A percentile compares a stretch with the other conserved stretches of the same genome.
Conservation (phyloP, 2,329 filamentous ascomycete species). For the Neonectria coccinea region DNA sequence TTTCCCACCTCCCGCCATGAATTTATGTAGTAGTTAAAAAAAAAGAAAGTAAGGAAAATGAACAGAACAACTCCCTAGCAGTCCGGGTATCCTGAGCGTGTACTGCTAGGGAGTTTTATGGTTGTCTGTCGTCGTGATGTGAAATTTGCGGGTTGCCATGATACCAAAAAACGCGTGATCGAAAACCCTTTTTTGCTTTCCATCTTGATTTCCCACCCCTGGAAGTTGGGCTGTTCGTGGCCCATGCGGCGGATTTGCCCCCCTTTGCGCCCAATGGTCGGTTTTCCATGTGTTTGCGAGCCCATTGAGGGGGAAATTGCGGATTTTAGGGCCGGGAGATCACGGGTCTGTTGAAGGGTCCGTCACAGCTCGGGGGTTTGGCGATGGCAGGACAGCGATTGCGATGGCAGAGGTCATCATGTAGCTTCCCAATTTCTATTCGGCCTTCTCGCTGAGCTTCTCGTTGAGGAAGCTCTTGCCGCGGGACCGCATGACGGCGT, state of each 20-base stretch:
- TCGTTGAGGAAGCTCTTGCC: constrained; percentile 51
- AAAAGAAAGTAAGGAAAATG: background rate
- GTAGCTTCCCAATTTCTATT: constrained; percentile 33
- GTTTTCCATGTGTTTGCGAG: background rate
- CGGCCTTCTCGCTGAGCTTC: constrained; percentile 53
- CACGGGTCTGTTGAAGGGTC: background rate
- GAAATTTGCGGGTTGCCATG: constrained; percentile 3
- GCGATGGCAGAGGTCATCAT: constrained; percentile 1
- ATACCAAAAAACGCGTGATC: constrained; percentile 2
- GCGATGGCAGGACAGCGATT: too few relatives aligned
- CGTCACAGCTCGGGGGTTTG: background rate
- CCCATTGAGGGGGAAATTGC: background rate
- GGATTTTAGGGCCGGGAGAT: background rate
- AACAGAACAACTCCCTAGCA: constrained; percentile 17
- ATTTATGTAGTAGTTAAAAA: constrained; percentile 15
- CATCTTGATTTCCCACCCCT: background rate
- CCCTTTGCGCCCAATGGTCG: background rate
- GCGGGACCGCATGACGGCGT: constrained; percentile 81
- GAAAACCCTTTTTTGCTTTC: background rate
- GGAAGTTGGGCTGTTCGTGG: background rate
- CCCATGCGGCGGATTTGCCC: background rate
- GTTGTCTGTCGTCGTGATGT: constrained; percentile 15
- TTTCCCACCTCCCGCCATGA: constrained; percentile 23
- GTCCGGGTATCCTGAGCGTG: constrained; percentile 30
- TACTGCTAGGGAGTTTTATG: constrained; percentile 13